phyloP scores from a whole-genome alignment of 257 asterid genomes.

The Eustoma russellianum region DNA sequence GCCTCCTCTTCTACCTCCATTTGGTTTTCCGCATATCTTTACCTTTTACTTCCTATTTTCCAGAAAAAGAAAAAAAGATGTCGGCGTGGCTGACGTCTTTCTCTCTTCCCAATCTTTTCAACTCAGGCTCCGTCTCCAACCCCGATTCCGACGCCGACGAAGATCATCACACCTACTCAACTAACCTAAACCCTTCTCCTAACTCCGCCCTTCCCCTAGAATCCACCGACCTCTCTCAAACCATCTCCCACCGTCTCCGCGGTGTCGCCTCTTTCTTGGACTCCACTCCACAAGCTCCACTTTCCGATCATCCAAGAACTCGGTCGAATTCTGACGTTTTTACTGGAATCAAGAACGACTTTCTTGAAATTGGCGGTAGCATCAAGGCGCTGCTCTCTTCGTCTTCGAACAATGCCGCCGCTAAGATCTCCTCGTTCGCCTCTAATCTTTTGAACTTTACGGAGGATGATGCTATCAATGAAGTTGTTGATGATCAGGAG shows the following conservation, averaged over 20 bases:
- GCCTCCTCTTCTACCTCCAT: background rate
- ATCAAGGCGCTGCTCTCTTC: constrained; percentile 50
- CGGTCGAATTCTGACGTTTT: constrained; percentile 29
- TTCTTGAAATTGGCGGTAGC: constrained; percentile 63
- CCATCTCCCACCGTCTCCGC: constrained; percentile 31
- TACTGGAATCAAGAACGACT: constrained; percentile 57
- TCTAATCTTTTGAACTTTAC: constrained; percentile 40
- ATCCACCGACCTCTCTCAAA: constrained; percentile 30
- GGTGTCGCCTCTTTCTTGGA: constrained; percentile 68
- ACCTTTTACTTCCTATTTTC: background rate
- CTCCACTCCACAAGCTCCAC: constrained; percentile 18
- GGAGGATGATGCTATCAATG: constrained; percentile 6
- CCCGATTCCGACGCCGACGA: constrained; percentile 10
- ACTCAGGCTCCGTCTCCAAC: constrained; percentile 29
- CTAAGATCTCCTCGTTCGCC: constrained; percentile 38
- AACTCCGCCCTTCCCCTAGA: constrained; percentile 28
- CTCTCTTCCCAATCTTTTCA: constrained; percentile 37
- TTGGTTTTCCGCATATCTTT: background rate
- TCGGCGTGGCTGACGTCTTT: constrained; percentile 49
- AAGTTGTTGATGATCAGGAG: constrained; percentile 23
- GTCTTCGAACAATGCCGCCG: constrained; percentile 29
- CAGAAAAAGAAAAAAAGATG: constrained; percentile 23
- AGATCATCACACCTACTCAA: constrained; percentile 1
- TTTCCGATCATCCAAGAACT: background rate
- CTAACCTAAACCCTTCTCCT: constrained; percentile 15